These are phyloP conservation scores for Amaranthus tricolor DNA, from an alignment of 179 eudicot species.

Conservation along the genomic window DNA sequence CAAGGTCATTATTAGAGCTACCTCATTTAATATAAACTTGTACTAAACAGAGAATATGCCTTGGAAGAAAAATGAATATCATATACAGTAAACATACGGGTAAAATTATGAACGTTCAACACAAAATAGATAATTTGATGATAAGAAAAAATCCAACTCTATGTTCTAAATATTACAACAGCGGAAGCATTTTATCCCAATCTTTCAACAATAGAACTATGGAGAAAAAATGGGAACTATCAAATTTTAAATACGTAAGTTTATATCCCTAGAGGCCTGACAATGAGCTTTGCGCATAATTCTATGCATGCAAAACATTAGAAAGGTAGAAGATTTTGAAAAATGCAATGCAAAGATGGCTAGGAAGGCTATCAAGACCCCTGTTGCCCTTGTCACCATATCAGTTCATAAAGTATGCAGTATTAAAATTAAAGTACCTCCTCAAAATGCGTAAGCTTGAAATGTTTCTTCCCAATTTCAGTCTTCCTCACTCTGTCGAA, in stretches of 20 bases:
- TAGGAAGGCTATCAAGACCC: not conserved
- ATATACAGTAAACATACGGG: not conserved
- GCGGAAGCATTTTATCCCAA: not conserved
- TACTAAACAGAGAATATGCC: not conserved
- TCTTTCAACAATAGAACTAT: not conserved
- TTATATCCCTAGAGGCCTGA: not conserved
- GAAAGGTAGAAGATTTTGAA: not conserved
- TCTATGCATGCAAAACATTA: not conserved
- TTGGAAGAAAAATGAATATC: not conserved
- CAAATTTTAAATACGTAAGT: not conserved
- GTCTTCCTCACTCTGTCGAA: conserved; percentile 87
- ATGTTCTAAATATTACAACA: not conserved
- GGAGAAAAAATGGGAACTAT: not conserved
- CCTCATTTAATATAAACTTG: not conserved
- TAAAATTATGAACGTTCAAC: not conserved
- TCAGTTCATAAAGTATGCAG: not conserved
- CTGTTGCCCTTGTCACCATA: not conserved
- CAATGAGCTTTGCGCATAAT: not conserved
- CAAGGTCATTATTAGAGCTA: not conserved
- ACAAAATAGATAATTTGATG: not conserved
- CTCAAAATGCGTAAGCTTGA: conserved; percentile 85
- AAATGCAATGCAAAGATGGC: not conserved
- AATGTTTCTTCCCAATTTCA: conserved; percentile 94
- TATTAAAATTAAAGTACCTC: conserved; percentile 50
- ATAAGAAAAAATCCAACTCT: not conserved